Conservation (phyloP, 106 monocot species). For the Ottelia alismoides region DNA sequence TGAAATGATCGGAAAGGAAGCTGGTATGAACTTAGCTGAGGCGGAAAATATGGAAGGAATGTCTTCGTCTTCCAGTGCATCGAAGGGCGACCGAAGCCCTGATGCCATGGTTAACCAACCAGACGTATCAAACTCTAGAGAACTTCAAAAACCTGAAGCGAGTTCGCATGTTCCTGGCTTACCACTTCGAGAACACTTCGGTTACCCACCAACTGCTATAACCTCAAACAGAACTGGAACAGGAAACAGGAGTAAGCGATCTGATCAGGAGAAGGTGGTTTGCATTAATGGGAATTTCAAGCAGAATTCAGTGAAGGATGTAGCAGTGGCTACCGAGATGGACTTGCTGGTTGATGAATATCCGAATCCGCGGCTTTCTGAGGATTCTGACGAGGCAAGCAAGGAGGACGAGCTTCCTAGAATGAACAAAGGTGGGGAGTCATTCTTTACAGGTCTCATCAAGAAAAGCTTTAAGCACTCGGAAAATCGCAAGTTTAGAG, state of each 20-base stretch:
- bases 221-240: constrained; percentile 38
- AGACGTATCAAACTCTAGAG: no score
- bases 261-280: constrained; percentile 60
- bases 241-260: constrained; percentile 60
- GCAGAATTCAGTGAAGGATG: constrained; percentile 61
- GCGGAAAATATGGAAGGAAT: constrained; percentile 41
- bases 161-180: constrained; percentile 40
- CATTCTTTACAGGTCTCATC: constrained; percentile 67
- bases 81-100: constrained; percentile 28
- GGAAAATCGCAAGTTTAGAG: constrained; percentile 43
- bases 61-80: constrained; percentile 29
- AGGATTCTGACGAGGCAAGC: constrained; percentile 36
- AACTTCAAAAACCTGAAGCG: constrained; percentile 17
- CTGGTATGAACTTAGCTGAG: constrained; percentile 27
- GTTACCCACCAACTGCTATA: constrained; percentile 31
- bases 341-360: constrained; percentile 47
- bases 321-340: constrained; percentile 48
- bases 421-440: constrained; percentile 49
- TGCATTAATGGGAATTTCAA: constrained; percentile 40
- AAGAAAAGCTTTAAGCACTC: constrained; percentile 70
- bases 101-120: constrained; percentile 35
- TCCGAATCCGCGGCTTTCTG: constrained; percentile 35
- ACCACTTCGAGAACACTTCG: constrained; percentile 65
- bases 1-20: constrained; percentile 33
- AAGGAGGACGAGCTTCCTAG: constrained; percentile 38